Base-by-base conservation (phyloP, 345 rosid species). In the Citrus australasica region DNA sequence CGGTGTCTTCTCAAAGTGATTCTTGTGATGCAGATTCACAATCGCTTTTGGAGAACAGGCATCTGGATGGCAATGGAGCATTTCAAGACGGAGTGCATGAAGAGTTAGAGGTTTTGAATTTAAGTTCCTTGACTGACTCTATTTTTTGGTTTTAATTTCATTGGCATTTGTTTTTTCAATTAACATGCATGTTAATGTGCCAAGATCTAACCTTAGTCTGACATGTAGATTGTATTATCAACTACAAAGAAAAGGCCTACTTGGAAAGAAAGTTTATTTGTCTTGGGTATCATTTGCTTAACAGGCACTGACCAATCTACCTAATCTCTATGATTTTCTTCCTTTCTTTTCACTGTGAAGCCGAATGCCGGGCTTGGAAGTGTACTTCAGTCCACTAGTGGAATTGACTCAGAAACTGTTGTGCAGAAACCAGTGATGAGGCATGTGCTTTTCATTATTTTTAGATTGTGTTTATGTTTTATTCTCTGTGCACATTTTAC, bases 21-120 rank as follows among this genome's bases (percentile, higher is more conserved):
- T 88, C 83, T 2, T 83, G 85, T 63, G 91, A 85, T 66, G 88
- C 85, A 25, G 91, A 89, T 69, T 84, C 87, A 0, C 79, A 80
- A 64, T 79, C 77, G 11, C 75, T 62, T 61, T 24, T 77, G 76
- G 87, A 81, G 68, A 85, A 83, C 59, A 77, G 51, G 14, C 24
- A 55, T 51, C 63, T 67, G 22, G 73, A 73, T 64, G 77, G 66
- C 48, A 71, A 71, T 70, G 80, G 78, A 64, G 82, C 48, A 11
- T 66, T 81, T 28, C 67, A 46, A 62, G 78, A 80, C 27, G 79
- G 82, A 76, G 75, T 82, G 83, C 80, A 1, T 71, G 74, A 82
- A 73, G 82, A 85, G 78, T 75, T 83, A 32, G 85, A 88, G 94
- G 94, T 90, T 88, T 82, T 79, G 81, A 76, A 79, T 84, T 74